Evolutionary conservation across 129 eudicot species (phyloP).

Genomic region (Lactuca saligna): DNA sequence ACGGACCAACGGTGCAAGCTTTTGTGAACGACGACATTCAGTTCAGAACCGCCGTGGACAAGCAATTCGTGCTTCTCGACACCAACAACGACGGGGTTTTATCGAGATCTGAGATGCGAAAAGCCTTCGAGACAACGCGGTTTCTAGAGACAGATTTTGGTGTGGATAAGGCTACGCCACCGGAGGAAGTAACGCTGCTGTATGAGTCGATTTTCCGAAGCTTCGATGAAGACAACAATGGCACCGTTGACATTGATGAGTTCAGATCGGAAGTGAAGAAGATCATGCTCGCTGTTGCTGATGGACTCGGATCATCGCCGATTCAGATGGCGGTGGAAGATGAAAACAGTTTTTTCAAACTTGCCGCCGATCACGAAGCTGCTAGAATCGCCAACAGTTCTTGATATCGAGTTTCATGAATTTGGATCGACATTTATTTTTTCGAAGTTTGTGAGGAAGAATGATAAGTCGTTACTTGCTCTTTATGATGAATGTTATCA

Average conservation of each 20-base stretch:
- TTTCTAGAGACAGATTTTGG: conserved; percentile 57
- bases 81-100: conserved; percentile 60
- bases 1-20: conserved; percentile 58
- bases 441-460: background rate
- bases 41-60: conserved; percentile 44
- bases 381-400: conserved; percentile 29
- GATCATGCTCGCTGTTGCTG: conserved; percentile 67
- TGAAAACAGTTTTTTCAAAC: conserved; percentile 43
- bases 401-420: background rate
- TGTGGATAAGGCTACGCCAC: conserved; percentile 42
- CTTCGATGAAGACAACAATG: conserved; percentile 48
- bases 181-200: conserved; percentile 47
- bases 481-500: too few species aligned
- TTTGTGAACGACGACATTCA: conserved; percentile 54
- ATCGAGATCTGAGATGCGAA: conserved; percentile 62
- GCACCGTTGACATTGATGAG: conserved; percentile 47
- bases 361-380: conserved; percentile 66
- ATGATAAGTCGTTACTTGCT: background rate
- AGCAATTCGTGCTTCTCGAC: conserved; percentile 46
- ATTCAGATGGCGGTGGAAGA: conserved; percentile 70
- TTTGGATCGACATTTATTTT: background rate
- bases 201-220: conserved; percentile 59
- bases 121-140: conserved; percentile 52
- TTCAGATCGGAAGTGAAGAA: conserved; percentile 52
- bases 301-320: conserved; percentile 60